Evolutionary conservation across 2,329 filamentous ascomycete genomes (phyloP).

Genomic region (Talaromyces amestolkiae): DNA sequence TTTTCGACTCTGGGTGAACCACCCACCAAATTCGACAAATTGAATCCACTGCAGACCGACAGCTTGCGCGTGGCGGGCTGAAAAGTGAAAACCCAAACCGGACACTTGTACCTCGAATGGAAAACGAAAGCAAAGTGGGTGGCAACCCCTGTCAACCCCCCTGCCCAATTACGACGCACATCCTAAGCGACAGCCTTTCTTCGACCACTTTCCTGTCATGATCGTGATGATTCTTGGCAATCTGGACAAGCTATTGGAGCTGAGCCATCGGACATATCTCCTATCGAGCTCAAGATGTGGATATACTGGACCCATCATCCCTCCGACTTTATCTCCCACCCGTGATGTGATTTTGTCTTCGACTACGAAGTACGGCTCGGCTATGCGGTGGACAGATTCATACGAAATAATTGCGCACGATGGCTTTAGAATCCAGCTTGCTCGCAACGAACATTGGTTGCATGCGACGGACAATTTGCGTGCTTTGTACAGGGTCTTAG

Average conservation of each 20-base stretch:
- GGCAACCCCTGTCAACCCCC: not conserved
- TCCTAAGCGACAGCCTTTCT: not conserved
- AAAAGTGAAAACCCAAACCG: not conserved
- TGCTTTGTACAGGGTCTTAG: not conserved
- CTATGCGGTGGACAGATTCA: not conserved
- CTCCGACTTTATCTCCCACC: not conserved
- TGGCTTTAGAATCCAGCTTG: slow-evolving; percentile 3
- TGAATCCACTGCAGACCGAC: not conserved
- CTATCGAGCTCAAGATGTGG: slow-evolving; percentile 3
- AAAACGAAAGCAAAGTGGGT: not conserved
- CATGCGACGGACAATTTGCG: not conserved
- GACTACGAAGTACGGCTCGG: not conserved
- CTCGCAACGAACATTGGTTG: not conserved
- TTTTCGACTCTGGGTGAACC: not conserved
- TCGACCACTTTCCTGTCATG: not conserved
- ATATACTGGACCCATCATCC: not conserved
- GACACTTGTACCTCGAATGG: not conserved
- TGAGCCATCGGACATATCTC: not conserved
- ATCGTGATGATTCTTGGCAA: not conserved
- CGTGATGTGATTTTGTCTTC: not conserved
- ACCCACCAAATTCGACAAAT: not conserved
- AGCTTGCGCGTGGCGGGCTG: slow-evolving; percentile 13
- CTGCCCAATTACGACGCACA: slow-evolving; percentile 1
- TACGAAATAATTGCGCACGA: not conserved
- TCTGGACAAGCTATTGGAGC: not conserved